Evolutionary conservation across 2,329 filamentous ascomycete species (phyloP).

Genomic region (Calonectria henricotiae): DNA sequence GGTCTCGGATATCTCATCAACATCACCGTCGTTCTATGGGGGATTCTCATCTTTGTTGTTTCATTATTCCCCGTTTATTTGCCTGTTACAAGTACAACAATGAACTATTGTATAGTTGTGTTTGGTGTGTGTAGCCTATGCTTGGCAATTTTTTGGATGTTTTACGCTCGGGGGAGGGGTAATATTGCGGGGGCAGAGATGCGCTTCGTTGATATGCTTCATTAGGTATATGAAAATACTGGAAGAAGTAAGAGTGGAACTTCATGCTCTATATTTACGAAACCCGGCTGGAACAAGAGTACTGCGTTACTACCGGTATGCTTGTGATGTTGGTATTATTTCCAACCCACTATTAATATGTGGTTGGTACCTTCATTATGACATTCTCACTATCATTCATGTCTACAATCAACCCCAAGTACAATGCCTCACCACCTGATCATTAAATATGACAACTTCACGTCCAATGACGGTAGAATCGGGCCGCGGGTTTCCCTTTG

Average conservation of each 20-base stretch:
- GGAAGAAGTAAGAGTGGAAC: too few relatives aligned
- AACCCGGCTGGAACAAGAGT: too few relatives aligned
- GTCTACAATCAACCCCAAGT: too few relatives aligned
- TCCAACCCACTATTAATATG: too few relatives aligned
- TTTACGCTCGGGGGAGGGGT: not conserved
- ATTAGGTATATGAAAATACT: not conserved
- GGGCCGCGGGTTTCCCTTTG: constrained; percentile 15
- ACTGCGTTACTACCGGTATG: too few relatives aligned
- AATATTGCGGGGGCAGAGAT: not conserved
- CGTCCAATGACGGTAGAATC: not conserved
- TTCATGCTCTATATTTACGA: too few relatives aligned
- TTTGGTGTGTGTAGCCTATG: not conserved
- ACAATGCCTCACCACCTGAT: too few relatives aligned
- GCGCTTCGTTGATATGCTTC: constrained; percentile 8
- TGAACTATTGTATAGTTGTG: constrained; percentile 17
- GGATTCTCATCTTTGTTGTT: not conserved
- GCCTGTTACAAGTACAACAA: not conserved
- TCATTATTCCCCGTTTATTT: constrained; percentile 13
- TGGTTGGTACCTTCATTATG: too few relatives aligned
- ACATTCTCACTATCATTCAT: too few relatives aligned
- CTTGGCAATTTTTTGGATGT: not conserved
- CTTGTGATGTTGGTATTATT: too few relatives aligned
- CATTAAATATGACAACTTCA: not conserved
- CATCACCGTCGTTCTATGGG: constrained; percentile 1
- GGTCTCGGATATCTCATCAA: constrained; percentile 3